Evolutionary conservation across 345 rosid genomes (phyloP).

Genomic region (Erodium maritimum): DNA sequence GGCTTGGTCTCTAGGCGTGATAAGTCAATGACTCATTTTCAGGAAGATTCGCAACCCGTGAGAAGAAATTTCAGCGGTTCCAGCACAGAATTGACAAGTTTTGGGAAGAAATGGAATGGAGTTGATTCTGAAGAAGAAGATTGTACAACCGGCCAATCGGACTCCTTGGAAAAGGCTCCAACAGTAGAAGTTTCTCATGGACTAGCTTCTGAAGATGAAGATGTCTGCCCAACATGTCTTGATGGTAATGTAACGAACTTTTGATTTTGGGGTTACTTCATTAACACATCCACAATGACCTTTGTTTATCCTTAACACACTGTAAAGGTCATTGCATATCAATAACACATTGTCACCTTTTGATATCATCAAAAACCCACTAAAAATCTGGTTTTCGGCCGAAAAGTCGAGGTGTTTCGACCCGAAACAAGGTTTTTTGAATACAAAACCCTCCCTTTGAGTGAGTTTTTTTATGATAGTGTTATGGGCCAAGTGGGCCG

Average conservation of each 20-base stretch:
- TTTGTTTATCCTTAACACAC: no score
- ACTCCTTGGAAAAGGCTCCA: constrained; percentile 27
- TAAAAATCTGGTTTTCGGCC: no score
- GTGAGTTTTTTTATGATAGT: no score
- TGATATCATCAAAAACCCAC: no score
- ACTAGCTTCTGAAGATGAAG: constrained; percentile 39
- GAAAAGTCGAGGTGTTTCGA: no score
- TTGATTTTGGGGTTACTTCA: neutral
- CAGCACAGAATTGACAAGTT: constrained; percentile 29
- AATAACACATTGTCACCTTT: no score
- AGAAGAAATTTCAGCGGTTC: constrained; percentile 41
- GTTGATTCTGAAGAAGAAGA: constrained; percentile 32
- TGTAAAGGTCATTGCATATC: no score
- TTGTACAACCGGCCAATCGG: constrained; percentile 19
- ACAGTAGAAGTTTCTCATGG: constrained; percentile 23
- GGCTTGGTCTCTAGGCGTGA: constrained; percentile 59
- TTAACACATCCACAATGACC: no score
- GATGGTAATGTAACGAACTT: constrained; percentile 30
- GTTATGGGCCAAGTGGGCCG: no score
- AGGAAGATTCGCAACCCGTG: constrained; percentile 41
- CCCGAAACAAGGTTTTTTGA: no score
- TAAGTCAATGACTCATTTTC: constrained; percentile 42
- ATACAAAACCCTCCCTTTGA: no score
- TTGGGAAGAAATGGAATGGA: constrained; percentile 33
- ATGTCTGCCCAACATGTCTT: constrained; percentile 63